Evolutionary conservation across 2,329 filamentous ascomycete genomes (phyloP), one percentile per base, ranked within the genome.

Genomic region (Penicillium digitatum): DNA sequence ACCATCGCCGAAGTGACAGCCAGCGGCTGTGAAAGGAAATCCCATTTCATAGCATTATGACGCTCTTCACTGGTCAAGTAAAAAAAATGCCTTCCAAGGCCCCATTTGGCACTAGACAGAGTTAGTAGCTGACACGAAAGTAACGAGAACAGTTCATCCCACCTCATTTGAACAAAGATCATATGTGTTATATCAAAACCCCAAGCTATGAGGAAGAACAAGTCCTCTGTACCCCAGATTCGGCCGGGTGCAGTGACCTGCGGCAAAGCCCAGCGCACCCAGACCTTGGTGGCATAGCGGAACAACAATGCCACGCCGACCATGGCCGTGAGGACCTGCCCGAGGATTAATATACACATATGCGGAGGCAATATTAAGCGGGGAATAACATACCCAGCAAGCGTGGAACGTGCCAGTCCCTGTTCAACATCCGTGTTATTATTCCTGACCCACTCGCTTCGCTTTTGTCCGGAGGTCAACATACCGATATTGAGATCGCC

Each of bases 141-240:
- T 9, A 32, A 5, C 29, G 9, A n/a, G 12, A n/a, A 14, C 16
- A 18, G 9, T 27, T 9, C 1, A 32, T 34, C 62, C 14, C 29
- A 72, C 70, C 70, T 73, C 24, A 62, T 48, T 50, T 72, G 68
- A 43, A 73, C 66, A 32, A 68, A 42, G 3, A 48, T 51, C 64
- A 72, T 72, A 52, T 73, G 70, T 0, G 62, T 54, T 5, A 72
- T 38, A 54, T 72, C 70, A 48, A 69, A 66, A 3, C 56, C 62
- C 53, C 68, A 73, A 1, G 61, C 67, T 12, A 65, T 27, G 1
- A 67, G 26, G 43, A 69, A 72, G 34, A 72, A 65, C 0, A 69
- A 14, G 54, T 73, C 70, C 50, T 73, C 70, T 8, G 68, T 45
- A 7, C 69, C 70, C 70, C 70, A 73, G 39, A 72, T 55, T 43